Conservation (phyloP, 805 yeast genomes). For the Pichia thaimueangensis region DNA sequence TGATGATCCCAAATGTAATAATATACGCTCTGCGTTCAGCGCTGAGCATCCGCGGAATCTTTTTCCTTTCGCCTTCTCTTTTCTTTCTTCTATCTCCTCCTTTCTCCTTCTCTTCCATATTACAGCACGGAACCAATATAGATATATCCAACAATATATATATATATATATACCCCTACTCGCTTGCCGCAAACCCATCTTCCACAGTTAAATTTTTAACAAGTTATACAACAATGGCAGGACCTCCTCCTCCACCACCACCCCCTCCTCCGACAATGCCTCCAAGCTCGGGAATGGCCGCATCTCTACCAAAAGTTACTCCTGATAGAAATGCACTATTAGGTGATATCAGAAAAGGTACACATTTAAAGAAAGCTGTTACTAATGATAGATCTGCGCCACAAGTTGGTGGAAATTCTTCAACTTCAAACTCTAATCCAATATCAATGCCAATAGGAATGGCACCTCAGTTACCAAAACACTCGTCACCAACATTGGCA, state of each 20-base stretch:
- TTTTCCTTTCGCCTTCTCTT: neutral
- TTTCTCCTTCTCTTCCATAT: neutral
- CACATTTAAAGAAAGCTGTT: slow-evolving; percentile 49
- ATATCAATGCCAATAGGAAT: slow-evolving; percentile 14
- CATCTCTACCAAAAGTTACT: slow-evolving; percentile 23
- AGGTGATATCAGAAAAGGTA: slow-evolving; percentile 78
- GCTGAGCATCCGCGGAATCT: too few relatives aligned
- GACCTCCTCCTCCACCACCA: slow-evolving; percentile 54
- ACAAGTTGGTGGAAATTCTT: slow-evolving; percentile 33
- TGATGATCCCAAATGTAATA: too few relatives aligned
- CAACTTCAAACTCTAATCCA: slow-evolving; percentile 11
- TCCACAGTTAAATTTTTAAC: too few relatives aligned
- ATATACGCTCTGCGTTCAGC: too few relatives aligned
- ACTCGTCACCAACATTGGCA: neutral
- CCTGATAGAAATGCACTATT: slow-evolving; percentile 52
- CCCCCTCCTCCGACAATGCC: slow-evolving; percentile 46
- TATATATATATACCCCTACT: too few relatives aligned
- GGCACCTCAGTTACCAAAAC: neutral
- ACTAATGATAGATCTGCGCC: slow-evolving; percentile 69
- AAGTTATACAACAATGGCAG: slow-evolving; percentile 32
- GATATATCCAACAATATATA: neutral
- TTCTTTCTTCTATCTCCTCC: neutral
- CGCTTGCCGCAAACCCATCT: too few relatives aligned
- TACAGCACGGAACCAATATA: neutral
- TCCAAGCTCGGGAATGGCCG: slow-evolving; percentile 29